Evolutionary conservation across 2,329 filamentous ascomycete genomes (phyloP).

Genomic region (Aspergillus vadensis): DNA sequence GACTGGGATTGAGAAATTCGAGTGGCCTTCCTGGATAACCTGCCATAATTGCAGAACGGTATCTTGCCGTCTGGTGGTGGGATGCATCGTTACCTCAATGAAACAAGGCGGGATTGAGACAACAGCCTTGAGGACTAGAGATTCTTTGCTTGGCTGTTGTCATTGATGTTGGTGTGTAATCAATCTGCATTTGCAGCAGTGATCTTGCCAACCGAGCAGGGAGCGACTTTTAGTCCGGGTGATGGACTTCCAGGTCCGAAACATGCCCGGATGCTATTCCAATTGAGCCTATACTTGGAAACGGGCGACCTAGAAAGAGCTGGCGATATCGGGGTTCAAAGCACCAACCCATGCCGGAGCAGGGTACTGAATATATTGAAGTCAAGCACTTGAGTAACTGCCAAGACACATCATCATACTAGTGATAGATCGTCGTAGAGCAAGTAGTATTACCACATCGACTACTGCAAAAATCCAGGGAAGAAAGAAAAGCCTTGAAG

Average conservation of each 20-base stretch:
- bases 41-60: neutral
- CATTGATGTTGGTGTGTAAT: neutral
- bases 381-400: neutral
- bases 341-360: neutral
- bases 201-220: neutral
- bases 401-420: neutral
- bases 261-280: neutral
- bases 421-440: neutral
- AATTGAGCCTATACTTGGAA: neutral
- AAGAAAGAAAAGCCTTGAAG: slow-evolving; percentile 5
- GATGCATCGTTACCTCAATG: neutral
- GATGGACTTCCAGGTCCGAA: neutral
- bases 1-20: slow-evolving; percentile 48
- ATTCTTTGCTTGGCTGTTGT: neutral
- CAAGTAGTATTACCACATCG: neutral
- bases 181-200: neutral
- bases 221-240: neutral
- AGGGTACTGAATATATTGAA: neutral
- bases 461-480: neutral
- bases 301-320: neutral
- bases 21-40: neutral
- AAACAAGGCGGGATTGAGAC: neutral
- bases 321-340: neutral
- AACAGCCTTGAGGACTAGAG: neutral
- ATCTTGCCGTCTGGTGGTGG: no score